These are phyloP conservation scores for Heliamphora pulchella DNA, from an alignment of 179 eudicot species.

Conservation along the genomic window DNA sequence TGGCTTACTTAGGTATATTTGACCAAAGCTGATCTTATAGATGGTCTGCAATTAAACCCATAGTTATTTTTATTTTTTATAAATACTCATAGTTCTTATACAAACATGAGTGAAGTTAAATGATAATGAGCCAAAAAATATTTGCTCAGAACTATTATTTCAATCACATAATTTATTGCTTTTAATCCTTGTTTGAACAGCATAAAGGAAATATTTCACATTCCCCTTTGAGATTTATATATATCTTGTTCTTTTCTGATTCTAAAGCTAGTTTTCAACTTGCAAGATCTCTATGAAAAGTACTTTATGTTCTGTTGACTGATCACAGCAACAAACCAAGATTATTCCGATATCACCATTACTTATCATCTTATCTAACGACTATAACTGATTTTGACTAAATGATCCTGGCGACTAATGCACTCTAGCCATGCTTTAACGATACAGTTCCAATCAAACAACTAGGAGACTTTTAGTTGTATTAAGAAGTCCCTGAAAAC, in stretches of 20 bases:
- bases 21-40: conserved; percentile 84
- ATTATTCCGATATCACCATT: neutral
- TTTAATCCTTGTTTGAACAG: neutral
- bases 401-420: neutral
- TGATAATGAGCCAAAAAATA: no score
- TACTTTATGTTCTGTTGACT: neutral
- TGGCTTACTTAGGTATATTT: conserved; percentile 86
- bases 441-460: neutral
- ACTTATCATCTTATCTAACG: no score
- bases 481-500: no score
- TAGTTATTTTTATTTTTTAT: no score
- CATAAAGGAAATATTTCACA: neutral
- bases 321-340: neutral
- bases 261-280: neutral
- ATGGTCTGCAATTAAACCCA: conserved; percentile 60
- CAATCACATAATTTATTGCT: neutral
- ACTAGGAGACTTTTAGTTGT: neutral
- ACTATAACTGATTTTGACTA: no score
- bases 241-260: neutral
- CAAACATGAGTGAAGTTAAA: no score
- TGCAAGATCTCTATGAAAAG: neutral
- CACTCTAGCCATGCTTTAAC: neutral
- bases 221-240: neutral
- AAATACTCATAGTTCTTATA: no score
- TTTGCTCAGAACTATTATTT: no score